Base-by-base conservation (phyloP, 108 stramenopile genomes). In the Cyclostephanos tholiformis region DNA sequence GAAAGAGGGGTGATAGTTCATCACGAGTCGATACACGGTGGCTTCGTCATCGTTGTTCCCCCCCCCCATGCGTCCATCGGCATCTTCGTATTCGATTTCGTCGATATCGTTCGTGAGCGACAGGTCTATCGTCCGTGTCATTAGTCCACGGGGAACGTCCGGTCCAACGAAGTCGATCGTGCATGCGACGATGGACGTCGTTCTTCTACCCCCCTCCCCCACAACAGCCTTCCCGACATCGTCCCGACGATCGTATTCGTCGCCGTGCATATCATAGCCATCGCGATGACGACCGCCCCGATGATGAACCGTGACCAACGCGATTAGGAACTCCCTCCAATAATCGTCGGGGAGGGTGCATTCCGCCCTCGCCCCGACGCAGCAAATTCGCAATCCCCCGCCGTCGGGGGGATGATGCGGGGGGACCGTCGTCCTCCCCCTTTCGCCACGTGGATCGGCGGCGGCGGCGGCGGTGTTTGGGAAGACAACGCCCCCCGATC, bases 361-460 rank as follows among this genome's bases (percentile, higher is more conserved):
- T 75, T 96, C 95, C 13, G 95, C 89, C 22, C 95, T 67, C 22
- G 93, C 92, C 27, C 95, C 95, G 12, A 96, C 80, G 69, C 95
- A 96, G 46, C 88, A 89, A 55, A 76, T 44, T 20, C 80, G 71
- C 4, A 41, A 22, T 19, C 25, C 14, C 55, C 35, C 57, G 25
- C 35, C 25, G 26, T 52, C 30, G n/a, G n/a, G n/a, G n/a, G n/a
- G n/a, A n/a, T n/a, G n/a, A n/a, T n/a, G n/a, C n/a, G n/a, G n/a
- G n/a, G n/a, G n/a, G n/a, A n/a, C n/a, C n/a, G n/a, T 41, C n/a
- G 11, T 22, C 16, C 46, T 23, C 12, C 53, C 29, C 46, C 62
- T 16, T 4, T 4, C n/a, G 10, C 22, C 48, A 23, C 58, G 11
- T 51, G 22, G 36, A 27, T n/a, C n/a, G n/a, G n/a, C n/a, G n/a